Conservation (phyloP, 2,329 filamentous ascomycete genomes). For the Fusarium nygamai region DNA sequence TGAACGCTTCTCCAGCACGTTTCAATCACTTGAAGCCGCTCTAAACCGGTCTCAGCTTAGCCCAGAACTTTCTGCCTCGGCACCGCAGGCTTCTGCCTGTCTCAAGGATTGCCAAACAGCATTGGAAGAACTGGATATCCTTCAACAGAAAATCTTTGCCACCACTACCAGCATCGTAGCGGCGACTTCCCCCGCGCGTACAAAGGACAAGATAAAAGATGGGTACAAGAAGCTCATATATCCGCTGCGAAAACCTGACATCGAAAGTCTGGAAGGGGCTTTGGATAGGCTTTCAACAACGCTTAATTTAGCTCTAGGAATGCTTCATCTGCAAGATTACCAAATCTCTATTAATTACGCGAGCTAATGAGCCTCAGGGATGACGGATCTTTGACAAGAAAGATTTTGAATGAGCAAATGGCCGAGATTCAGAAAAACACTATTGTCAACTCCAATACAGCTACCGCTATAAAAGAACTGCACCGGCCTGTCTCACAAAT, state of each 20-base stretch:
- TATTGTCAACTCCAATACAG: neutral
- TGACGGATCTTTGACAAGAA: neutral
- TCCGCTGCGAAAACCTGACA: neutral
- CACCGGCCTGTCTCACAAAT: rapidly evolving
- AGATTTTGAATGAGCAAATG: neutral
- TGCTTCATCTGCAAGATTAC: neutral
- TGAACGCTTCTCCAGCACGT: rapidly evolving
- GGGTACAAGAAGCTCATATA: neutral
- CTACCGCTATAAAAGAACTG: rapidly evolving
- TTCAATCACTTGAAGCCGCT: neutral
- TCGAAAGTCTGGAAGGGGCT: neutral
- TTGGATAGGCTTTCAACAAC: neutral
- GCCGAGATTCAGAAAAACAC: neutral
- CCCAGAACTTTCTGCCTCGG: neutral
- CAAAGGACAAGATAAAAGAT: neutral
- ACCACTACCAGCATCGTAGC: rapidly evolving
- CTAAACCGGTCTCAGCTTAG: rapidly evolving
- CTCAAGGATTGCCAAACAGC: neutral
- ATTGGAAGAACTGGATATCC: neutral
- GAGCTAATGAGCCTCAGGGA: rapidly evolving
- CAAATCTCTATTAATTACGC: rapidly evolving
- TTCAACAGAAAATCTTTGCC: neutral
- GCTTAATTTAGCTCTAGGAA: neutral
- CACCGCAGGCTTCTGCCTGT: rapidly evolving
- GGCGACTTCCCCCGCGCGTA: neutral